Evolutionary conservation across 306 rosid species (phyloP).

Genomic region (Acmispon strigosus): DNA sequence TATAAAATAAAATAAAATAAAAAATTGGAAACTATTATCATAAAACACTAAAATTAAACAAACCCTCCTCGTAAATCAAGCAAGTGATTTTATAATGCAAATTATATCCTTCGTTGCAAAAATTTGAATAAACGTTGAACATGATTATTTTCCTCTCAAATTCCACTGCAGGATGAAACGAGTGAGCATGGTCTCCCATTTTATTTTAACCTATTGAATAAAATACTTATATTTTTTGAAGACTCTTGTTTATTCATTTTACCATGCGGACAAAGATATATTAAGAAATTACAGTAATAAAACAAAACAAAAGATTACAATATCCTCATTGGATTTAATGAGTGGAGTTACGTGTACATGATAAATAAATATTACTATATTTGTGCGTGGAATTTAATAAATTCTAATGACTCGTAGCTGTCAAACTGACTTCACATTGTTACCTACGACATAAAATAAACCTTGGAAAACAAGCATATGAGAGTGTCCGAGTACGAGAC

Average conservation of each 20-base stretch:
- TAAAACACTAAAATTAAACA: neutral
- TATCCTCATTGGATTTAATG: neutral
- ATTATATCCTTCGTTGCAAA: neutral
- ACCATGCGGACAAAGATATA: neutral
- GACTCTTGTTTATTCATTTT: neutral
- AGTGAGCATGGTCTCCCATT: neutral
- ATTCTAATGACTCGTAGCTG: neutral
- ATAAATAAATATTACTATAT: neutral
- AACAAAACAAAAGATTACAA: neutral
- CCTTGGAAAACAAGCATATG: neutral
- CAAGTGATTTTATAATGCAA: neutral
- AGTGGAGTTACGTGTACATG: neutral
- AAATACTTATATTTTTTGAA: neutral
- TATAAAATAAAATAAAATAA: too few relatives aligned
- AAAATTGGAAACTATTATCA: too few relatives aligned
- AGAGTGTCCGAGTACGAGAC: constrained; percentile 13
- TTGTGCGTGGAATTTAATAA: neutral
- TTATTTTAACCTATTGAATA: neutral
- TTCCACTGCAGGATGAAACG: neutral
- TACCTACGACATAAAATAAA: neutral
- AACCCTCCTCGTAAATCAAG: neutral
- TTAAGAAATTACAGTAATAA: neutral
- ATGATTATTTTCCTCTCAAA: neutral
- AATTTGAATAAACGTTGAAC: neutral
- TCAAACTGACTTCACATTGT: neutral